Conservation (phyloP, 441 rosid species). For the Eutrema salsugineum region DNA sequence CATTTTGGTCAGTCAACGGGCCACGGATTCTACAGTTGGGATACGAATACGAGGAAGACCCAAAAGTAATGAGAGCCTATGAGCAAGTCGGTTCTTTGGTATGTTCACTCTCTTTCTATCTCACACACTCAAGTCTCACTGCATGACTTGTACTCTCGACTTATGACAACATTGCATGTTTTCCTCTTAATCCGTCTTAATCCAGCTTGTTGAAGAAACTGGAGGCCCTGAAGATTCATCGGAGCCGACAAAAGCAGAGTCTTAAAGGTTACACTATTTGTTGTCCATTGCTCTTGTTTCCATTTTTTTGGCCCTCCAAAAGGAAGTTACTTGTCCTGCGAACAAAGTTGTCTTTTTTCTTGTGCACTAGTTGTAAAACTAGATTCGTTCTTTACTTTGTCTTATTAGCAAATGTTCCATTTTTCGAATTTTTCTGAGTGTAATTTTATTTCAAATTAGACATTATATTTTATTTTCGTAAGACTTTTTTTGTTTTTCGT, state of each 20-base stretch:
- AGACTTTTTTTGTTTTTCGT: not conserved
- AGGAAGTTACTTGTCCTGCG: constrained; percentile 1
- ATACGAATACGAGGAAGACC: constrained; percentile 81
- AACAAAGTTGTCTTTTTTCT: not conserved
- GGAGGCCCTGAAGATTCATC: constrained; percentile 40
- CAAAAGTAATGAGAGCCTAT: constrained; percentile 89
- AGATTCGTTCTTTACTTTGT: not conserved
- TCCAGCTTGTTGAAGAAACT: constrained; percentile 57
- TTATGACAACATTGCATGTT: not conserved
- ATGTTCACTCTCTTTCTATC: constrained; percentile 9
- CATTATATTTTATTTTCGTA: not conserved
- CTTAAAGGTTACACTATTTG: not conserved
- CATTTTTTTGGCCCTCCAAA: not conserved
- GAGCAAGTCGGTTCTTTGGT: constrained; percentile 89
- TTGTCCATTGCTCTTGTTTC: not conserved
- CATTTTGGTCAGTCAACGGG: constrained; percentile 91
- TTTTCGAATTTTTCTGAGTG: not conserved
- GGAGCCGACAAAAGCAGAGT: constrained; percentile 29
- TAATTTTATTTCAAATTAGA: constrained; percentile 1
- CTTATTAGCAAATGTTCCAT: not conserved
- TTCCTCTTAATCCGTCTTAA: not conserved
- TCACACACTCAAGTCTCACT: not conserved
- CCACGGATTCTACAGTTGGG: constrained; percentile 82
- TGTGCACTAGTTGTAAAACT: constrained; percentile 20
- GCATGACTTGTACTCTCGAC: not conserved